A percentile compares a stretch with the other conserved stretches of the same genome.
These are phyloP conservation scores for Hyaloscypha hepaticicola DNA, from an alignment of 495 filamentous ascomycete species.

Conservation along the genomic window DNA sequence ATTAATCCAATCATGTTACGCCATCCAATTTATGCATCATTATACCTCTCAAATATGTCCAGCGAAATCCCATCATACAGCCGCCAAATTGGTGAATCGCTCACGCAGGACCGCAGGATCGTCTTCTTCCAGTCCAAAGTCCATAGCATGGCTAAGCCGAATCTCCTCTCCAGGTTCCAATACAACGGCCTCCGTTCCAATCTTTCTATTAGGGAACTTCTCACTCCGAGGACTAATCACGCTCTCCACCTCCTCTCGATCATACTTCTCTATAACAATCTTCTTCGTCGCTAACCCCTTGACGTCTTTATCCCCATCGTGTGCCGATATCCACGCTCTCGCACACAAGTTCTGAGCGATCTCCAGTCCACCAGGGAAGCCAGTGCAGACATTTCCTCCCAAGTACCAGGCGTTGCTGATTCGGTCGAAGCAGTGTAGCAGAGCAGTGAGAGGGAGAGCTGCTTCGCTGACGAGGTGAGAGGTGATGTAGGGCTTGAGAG, in stretches of 20 bases:
- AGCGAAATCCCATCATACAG: background rate
- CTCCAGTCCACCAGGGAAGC: constrained; percentile 55
- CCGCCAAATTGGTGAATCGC: constrained; percentile 2
- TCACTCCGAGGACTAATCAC: constrained; percentile 22
- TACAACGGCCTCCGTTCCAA: constrained; percentile 27
- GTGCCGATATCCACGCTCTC: constrained; percentile 61
- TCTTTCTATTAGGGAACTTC: constrained; percentile 24
- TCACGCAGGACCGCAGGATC: background rate
- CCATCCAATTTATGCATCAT: constrained; percentile 31
- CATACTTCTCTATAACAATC: constrained; percentile 46
- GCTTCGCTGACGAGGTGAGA: constrained; percentile 41
- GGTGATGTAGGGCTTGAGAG: constrained; percentile 45
- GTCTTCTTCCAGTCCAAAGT: constrained; percentile 5
- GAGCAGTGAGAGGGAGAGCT: constrained; percentile 56
- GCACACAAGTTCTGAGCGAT: constrained; percentile 55
- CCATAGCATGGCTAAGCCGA: constrained; percentile 12
- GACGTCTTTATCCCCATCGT: constrained; percentile 63
- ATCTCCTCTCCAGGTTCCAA: constrained; percentile 28
- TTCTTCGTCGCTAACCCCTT: constrained; percentile 50
- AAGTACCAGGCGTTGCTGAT: constrained; percentile 63
- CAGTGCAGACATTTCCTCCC: constrained; percentile 59
- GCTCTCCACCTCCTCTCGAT: constrained; percentile 44
- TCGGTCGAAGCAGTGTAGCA: constrained; percentile 63
- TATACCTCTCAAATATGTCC: constrained; percentile 25
- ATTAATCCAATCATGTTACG: constrained; percentile 59